These are phyloP conservation scores for Cryphonectria carpinicola DNA, from an alignment of 2,329 filamentous ascomycete species.

Conservation along the genomic window DNA sequence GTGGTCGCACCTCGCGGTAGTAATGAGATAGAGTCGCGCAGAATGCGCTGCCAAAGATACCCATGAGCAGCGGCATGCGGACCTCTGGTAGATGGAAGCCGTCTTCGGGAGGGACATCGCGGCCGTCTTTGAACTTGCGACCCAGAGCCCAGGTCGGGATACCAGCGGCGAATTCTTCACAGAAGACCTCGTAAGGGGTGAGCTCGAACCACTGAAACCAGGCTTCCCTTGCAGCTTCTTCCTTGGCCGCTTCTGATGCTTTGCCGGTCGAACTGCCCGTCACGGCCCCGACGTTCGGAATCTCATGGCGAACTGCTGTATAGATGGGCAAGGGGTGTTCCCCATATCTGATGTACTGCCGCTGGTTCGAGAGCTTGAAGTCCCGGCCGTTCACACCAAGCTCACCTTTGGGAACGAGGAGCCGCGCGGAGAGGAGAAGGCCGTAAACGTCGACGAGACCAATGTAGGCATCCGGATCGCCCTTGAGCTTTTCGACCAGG, in stretches of 20 bases:
- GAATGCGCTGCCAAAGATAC: constrained; percentile 96
- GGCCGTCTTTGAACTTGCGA: constrained; percentile 75
- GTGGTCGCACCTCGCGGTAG: constrained; percentile 88
- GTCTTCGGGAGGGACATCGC: constrained; percentile 65
- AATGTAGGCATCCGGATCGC: constrained; percentile 78
- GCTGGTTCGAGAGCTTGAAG: constrained; percentile 90
- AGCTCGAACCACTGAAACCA: constrained; percentile 99
- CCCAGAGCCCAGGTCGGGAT: constrained; percentile 96
- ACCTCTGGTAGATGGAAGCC: constrained; percentile 80
- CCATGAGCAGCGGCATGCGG: constrained; percentile 81
- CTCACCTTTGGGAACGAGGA: constrained; percentile 86
- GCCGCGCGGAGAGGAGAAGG: constrained; percentile 77
- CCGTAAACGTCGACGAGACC: constrained; percentile 95
- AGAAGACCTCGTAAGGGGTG: constrained; percentile 93
- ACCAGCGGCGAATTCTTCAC: constrained; percentile 86
- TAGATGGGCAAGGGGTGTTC: constrained; percentile 91
- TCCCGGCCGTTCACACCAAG: constrained; percentile 75
- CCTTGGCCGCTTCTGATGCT: constrained; percentile 54
- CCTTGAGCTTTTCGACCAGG: constrained; percentile 88
- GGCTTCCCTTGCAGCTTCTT: constrained; percentile 64
- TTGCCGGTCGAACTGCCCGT: constrained; percentile 39
- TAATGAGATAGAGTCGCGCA: constrained; percentile 96
- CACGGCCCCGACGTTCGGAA: constrained; percentile 65
- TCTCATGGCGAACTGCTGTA: constrained; percentile 93
- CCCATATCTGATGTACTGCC: constrained; percentile 74